Evolutionary conservation across 371 early-diverging fungal species (phyloP), one percentile per base, ranked within the genome.

Genomic region (Mucor velutinosus): DNA sequence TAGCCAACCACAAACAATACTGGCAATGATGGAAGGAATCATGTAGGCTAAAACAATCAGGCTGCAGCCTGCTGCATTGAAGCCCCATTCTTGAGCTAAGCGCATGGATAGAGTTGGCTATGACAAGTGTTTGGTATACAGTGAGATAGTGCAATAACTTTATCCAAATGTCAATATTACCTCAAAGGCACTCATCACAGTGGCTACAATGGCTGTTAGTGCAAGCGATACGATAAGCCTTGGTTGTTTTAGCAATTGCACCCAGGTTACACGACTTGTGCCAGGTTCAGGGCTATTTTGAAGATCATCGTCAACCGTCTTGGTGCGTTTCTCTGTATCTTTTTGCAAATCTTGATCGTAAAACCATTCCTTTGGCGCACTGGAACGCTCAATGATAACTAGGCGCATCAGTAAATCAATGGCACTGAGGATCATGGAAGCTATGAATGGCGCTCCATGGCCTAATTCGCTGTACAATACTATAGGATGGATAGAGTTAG

Each of bases 361-460:
- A 65, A 82, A 79, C 82, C 82, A 82, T 70, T 77, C 78, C 39
- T 56, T 55, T n/a, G 82, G 82, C 10, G 74, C 65, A 61, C 71
- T 77, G 19, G 83, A 74, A 21, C 78, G 69, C 62, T 87, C 88
- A 51, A 87, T 77, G 25, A 87, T 76, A 30, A 85, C 61, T n/a
- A 86, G 53, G 21, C 88, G 82, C 70, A 85, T 84, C 3, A 76
- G 39, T 60, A 87, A 72, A 59, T 87, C 92, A 11, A 93, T 49
- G 1, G 71, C 76, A 4, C 89, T 81, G 35, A 95, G 78, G 0
- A 80, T 80, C 47, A 85, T 85, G 30, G 90, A 89, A 56, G 95
- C 90, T 33, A 87, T 85, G 65, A 93, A 93, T 0, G 94, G 93
- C 0, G 91, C 89, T 39, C 81, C 77, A 17, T 82, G 74, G 21